These are phyloP conservation scores for Telopea speciosissima DNA, from an alignment of 177 flowering plant species.

Conservation along the genomic window DNA sequence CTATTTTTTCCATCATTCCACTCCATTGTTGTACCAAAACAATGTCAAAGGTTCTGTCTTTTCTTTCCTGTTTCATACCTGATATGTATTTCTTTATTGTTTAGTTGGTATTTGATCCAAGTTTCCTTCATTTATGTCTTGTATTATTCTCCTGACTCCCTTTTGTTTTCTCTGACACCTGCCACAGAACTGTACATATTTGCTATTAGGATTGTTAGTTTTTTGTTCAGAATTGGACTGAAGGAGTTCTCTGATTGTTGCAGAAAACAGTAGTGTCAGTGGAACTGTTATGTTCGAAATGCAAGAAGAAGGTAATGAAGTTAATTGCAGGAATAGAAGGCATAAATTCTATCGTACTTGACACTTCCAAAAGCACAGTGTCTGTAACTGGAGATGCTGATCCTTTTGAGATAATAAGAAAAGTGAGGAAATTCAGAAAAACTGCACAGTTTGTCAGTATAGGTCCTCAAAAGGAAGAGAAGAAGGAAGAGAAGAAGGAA, in stretches of 20 bases:
- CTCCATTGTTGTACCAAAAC: conserved; percentile 6
- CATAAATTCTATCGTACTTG: conserved; percentile 37
- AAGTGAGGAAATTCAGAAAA: conserved; percentile 37
- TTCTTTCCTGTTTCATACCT: conserved; percentile 1
- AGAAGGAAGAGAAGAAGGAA: conserved; percentile 23
- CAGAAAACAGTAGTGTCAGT: conserved; percentile 67
- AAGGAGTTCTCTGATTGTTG: conserved; percentile 17
- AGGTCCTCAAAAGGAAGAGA: conserved; percentile 41
- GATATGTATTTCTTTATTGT: not conserved
- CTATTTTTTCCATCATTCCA: conserved; percentile 2
- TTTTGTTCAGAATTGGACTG: conserved; percentile 8
- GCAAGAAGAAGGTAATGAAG: conserved; percentile 46
- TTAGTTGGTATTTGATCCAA: not conserved
- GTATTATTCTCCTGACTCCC: not conserved
- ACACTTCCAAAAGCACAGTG: conserved; percentile 40
- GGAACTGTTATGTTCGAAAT: conserved; percentile 45
- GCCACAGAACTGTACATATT: conserved; percentile 9
- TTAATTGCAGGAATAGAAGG: conserved; percentile 33
- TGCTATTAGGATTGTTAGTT: conserved; percentile 1
- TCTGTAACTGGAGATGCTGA: conserved; percentile 56
- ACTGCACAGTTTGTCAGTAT: conserved; percentile 31
- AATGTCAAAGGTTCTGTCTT: conserved; percentile 44
- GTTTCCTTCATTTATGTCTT: not conserved
- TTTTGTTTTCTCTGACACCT: conserved; percentile 32
- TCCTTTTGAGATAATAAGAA: conserved; percentile 41